Base-by-base conservation (phyloP, 495 filamentous ascomycete genomes). In the Barbatosphaeria neglecta region DNA sequence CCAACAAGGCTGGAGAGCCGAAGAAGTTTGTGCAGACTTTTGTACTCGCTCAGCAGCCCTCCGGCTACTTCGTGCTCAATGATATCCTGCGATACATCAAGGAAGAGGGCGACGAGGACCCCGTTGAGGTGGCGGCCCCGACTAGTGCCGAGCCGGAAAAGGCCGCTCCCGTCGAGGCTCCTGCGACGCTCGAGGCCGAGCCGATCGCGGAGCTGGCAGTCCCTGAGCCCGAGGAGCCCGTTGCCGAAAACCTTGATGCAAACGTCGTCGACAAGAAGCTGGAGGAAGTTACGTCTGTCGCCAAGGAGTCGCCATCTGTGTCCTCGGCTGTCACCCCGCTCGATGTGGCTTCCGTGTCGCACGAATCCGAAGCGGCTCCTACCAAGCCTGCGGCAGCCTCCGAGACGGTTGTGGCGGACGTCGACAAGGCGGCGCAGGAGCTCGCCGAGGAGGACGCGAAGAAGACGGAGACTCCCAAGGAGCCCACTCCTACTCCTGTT, bases 11-110 rank as follows among this genome's bases (percentile, higher is more conserved):
- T 17, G 79, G 80, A 48, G 86, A 88, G 18, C 86, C 88, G 50
- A 88, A 85, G 72, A 95, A 95, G 64, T 98, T 97, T 55, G 80
- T 86, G 11, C 92, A 98, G 73, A 96, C 92, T n/a, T 98, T 98
- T 54, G 88, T 98, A 43, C 81, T 98, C 45, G 93, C 92, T 9
- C 80, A 90, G 63, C 92, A 98, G 69, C 87, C 87, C 22, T 95
- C 90, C 38, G 92, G 92, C 43, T 98, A 97, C 70, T 98, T 94
- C 54, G 92, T 98, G 3, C 77, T 97, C 49, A 98, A 98, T 60
- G 92, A 98, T 50, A 95, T 98, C 62, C 88, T 98, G 69, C 76
- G 92, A 38, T 97, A 89, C 66, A 77, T 98, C 48, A 76, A 81
- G 31, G 90, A 94, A 47, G 86, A 92, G 49, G 72, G 74, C 46